phyloP scores from a whole-genome alignment of 495 filamentous ascomycete genomes.

The Xanthoparmelia taractica region DNA sequence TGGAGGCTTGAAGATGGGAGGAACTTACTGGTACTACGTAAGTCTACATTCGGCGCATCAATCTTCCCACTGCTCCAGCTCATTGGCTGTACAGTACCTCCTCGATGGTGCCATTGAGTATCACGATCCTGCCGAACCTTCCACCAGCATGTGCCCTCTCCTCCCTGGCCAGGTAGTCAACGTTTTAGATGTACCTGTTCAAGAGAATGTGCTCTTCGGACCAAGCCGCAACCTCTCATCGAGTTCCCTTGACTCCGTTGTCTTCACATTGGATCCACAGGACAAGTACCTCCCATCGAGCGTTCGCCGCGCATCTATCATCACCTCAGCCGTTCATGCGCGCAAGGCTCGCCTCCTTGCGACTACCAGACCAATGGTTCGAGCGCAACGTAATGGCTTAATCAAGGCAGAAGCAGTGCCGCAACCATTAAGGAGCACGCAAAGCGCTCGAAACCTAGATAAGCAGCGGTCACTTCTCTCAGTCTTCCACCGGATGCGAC shows the following conservation, averaged over 20 bases:
- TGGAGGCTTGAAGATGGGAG: constrained; percentile 82
- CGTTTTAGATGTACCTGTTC: constrained; percentile 67
- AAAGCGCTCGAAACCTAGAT: not conserved
- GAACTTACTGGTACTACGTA: constrained; percentile 93
- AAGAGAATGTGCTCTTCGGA: constrained; percentile 44
- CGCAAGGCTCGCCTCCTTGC: constrained; percentile 10
- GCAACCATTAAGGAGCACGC: not conserved
- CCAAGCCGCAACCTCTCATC: constrained; percentile 33
- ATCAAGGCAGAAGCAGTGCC: not conserved
- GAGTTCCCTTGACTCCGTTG: constrained; percentile 38
- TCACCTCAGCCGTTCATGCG: constrained; percentile 34
- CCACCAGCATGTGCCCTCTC: constrained; percentile 73
- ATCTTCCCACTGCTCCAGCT: constrained; percentile 13
- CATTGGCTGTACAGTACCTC: constrained; percentile 53
- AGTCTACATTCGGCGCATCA: constrained; percentile 27
- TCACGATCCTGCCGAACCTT: constrained; percentile 60
- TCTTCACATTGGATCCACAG: constrained; percentile 68
- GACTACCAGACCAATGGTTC: not conserved
- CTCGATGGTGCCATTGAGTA: constrained; percentile 66
- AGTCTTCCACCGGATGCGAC: constrained; percentile 20
- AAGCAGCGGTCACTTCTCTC: constrained; percentile 20
- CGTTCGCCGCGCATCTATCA: constrained; percentile 36
- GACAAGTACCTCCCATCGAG: constrained; percentile 58
- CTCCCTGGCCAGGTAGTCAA: constrained; percentile 82
- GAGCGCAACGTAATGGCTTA: constrained; percentile 5